phyloP scores from a whole-genome alignment of 495 filamentous ascomycete species.

The Neurospora sublineolata region DNA sequence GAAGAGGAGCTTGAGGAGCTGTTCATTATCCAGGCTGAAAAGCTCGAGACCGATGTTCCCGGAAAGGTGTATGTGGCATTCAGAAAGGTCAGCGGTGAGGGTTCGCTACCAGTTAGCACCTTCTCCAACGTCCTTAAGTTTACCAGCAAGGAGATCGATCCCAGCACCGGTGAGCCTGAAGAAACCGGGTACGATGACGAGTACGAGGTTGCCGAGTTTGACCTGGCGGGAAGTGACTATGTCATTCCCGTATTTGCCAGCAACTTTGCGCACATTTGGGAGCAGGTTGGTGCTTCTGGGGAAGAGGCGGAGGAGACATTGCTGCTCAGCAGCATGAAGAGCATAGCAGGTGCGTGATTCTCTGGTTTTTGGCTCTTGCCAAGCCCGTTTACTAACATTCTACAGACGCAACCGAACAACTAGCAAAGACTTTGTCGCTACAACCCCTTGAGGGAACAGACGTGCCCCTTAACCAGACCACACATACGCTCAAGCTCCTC shows the following conservation, averaged over 20 bases:
- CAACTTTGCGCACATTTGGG: slow-evolving; percentile 96
- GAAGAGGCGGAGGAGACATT: slow-evolving; percentile 88
- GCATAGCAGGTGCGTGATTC: slow-evolving; percentile 67
- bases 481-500: slow-evolving; percentile 89
- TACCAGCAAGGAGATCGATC: slow-evolving; percentile 95
- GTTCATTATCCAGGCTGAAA: slow-evolving; percentile 82
- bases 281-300: slow-evolving; percentile 76
- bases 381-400: slow-evolving; percentile 25
- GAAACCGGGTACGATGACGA: slow-evolving; percentile 91
- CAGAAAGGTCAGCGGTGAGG: slow-evolving; percentile 64
- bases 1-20: slow-evolving; percentile 79
- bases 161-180: slow-evolving; percentile 85
- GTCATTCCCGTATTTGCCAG: slow-evolving; percentile 84
- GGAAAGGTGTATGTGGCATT: slow-evolving; percentile 94
- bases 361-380: not conserved
- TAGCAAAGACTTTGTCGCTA: slow-evolving; percentile 73
- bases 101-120: slow-evolving; percentile 57
- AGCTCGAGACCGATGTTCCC: slow-evolving; percentile 67
- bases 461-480: slow-evolving; percentile 72
- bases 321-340: slow-evolving; percentile 79
- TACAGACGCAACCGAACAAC: slow-evolving; percentile 85
- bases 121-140: slow-evolving; percentile 95
- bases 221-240: slow-evolving; percentile 85
- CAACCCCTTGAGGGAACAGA: slow-evolving; percentile 93
- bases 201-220: slow-evolving; percentile 92